phyloP scores from a whole-genome alignment of 495 filamentous ascomycete genomes.

The Aspergillus cavernicola region DNA sequence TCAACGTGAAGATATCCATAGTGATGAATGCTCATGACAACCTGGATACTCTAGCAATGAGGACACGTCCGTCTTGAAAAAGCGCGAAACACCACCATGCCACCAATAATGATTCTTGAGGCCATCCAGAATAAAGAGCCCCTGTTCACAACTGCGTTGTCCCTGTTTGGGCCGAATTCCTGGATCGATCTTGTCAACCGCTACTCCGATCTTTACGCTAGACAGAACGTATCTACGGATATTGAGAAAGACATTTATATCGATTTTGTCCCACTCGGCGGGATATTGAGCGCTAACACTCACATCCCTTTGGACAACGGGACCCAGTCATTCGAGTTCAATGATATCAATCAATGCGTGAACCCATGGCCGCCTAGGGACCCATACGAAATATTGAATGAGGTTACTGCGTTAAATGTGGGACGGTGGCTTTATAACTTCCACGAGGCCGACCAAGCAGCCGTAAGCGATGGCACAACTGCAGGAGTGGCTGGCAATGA shows the following conservation, averaged over 20 bases:
- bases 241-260: background rate
- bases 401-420: too few relatives aligned
- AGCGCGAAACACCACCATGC: background rate
- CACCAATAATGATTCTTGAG: background rate
- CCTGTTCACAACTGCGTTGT: conserved; percentile 21
- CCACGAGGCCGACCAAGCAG: background rate
- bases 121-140: conserved; percentile 19
- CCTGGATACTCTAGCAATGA: background rate
- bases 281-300: too few relatives aligned
- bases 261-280: background rate
- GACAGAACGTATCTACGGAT: too few relatives aligned
- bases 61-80: background rate
- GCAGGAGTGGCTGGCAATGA: too few relatives aligned
- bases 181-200: conserved; percentile 11
- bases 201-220: background rate
- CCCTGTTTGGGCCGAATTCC: conserved; percentile 23
- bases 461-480: too few relatives aligned
- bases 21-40: background rate
- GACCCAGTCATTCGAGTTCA: background rate
- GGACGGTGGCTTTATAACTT: background rate
- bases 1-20: too few relatives aligned
- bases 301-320: too few relatives aligned
- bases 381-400: too few relatives aligned
- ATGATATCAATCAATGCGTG: background rate
- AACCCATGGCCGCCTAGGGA: too few relatives aligned